These are phyloP conservation scores for Didymella pomorum DNA, from an alignment of 2,329 filamentous ascomycete species.

Conservation along the genomic window DNA sequence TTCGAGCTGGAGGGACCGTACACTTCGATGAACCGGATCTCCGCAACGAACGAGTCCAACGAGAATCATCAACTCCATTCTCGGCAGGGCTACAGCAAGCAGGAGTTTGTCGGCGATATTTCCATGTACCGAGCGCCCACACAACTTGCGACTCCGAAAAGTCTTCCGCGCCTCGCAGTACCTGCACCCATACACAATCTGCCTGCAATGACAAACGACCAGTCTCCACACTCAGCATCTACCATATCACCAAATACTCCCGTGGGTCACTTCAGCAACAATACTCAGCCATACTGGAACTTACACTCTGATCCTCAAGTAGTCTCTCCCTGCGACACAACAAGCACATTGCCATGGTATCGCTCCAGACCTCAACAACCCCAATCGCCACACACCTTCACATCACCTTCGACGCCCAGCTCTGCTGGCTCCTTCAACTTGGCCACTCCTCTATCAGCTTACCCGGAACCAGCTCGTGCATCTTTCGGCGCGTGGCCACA, in stretches of 20 bases:
- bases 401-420: background rate
- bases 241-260: conserved; percentile 15
- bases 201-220: conserved; percentile 2
- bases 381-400: background rate
- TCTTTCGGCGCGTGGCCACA: background rate
- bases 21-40: background rate
- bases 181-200: background rate
- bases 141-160: background rate
- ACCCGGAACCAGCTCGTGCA: background rate
- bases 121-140: background rate
- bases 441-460: background rate
- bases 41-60: background rate
- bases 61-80: background rate
- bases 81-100: background rate
- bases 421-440: background rate
- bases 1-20: background rate
- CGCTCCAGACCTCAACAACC: background rate
- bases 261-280: background rate
- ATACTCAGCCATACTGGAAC: background rate
- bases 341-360: background rate
- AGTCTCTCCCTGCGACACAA: conserved; percentile 4
- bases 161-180: conserved; percentile 15
- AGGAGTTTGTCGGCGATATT: background rate
- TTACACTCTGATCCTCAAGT: background rate
- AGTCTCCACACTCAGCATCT: conserved; percentile 5